Evolutionary conservation across 352 stramenopile genomes (phyloP), one percentile per base, ranked within the genome.

Genomic region (Plasmopara viticola): DNA sequence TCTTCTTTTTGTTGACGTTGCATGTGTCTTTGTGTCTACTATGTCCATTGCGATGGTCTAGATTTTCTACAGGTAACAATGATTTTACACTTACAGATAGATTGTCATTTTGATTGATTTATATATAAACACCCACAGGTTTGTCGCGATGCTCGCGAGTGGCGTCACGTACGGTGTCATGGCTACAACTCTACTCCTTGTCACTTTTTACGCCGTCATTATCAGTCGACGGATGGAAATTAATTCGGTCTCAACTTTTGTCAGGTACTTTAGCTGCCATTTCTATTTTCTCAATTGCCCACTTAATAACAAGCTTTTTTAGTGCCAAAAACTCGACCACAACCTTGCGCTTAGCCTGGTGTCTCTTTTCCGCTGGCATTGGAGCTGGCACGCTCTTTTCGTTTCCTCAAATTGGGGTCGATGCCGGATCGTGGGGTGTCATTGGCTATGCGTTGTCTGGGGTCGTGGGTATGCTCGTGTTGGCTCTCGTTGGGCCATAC

Each of bases 341-440:
- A 8, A 51, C 78, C 1, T 54, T 84, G 35, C 70, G 69, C 18
- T 66, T 88, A 12, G 80, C 67, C n/a, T 91, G 75, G 75, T 87
- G 80, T 54, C 79, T 91, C 48, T 91, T 91, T 59, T 74, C 80
- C 9, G 74, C 80, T 15, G 74, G 75, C 44, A 87, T 87, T 62
- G 80, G 80, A 51, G 86, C 78, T 9, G 87, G 78, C 65, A 84
- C 80, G 18, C 66, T 91, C 25, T 91, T 79, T 48, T 77, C 78
- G 34, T 91, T 83, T 66, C 80, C 80, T 7, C 61, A 87, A 53
- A 89, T 88, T 61, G 80, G 78, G 14, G 78, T 88, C 35, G 42
- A 77, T 44, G 80, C 77, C 13, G 75, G 80, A 14, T 74, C 78
- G 10, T 91, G 78, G 80, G 78, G 78, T 38, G 62, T 91, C 46